Conservation (phyloP, 2,329 filamentous ascomycete species). For the Tympanopsis confertula region DNA sequence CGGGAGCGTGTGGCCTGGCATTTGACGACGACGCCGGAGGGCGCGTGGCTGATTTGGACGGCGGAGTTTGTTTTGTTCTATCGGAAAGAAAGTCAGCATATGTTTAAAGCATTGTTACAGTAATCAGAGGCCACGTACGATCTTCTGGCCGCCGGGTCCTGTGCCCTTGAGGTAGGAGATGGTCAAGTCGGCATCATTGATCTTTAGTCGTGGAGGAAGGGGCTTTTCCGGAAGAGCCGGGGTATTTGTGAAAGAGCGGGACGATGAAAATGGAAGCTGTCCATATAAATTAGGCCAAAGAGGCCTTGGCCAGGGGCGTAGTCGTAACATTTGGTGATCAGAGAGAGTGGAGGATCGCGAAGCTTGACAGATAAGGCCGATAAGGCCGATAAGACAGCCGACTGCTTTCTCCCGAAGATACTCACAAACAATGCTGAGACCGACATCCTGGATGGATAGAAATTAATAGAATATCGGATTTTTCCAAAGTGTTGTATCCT, state of each 20-base stretch:
- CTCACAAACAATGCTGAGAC: too few species aligned
- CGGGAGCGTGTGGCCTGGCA: conserved; percentile 59
- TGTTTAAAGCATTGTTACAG: conserved; percentile 2
- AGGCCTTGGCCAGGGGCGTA: too few species aligned
- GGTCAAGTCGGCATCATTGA: conserved; percentile 1
- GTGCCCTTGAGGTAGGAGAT: conserved; percentile 54
- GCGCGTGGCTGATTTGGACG: conserved; percentile 59
- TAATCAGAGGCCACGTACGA: conserved; percentile 24
- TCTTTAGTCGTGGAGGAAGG: background rate
- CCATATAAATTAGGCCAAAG: too few species aligned
- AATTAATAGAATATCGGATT: too few species aligned
- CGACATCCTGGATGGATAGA: too few species aligned
- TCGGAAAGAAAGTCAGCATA: conserved; percentile 2
- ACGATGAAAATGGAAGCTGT: too few species aligned
- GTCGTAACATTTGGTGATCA: too few species aligned
- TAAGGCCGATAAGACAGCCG: too few species aligned
- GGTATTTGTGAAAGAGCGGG: background rate
- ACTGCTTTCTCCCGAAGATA: too few species aligned
- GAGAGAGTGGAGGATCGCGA: too few species aligned
- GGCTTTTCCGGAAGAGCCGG: background rate
- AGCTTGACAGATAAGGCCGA: too few species aligned
- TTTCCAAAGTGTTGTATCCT: too few species aligned
- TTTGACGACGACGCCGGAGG: conserved; percentile 62
- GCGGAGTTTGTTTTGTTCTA: conserved; percentile 67
- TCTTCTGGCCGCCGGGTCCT: conserved; percentile 63